These are phyloP conservation scores for Coemansia guatemalensis DNA, from an alignment of 192 early-diverging fungal genomes.

Conservation along the genomic window DNA sequence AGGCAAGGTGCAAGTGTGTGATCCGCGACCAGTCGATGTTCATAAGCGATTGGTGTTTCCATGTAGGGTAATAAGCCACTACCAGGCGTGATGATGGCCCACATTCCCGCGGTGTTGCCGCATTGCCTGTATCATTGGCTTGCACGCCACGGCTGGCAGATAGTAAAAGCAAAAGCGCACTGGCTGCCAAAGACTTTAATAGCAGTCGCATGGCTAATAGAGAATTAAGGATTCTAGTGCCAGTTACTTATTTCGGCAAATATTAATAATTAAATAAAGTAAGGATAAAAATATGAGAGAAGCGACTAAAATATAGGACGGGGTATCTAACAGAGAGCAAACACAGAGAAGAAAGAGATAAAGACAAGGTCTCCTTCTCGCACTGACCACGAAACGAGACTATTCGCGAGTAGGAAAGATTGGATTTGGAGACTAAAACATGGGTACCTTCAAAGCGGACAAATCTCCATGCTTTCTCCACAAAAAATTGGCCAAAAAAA, in stretches of 20 bases:
- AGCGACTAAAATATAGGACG: too few relatives aligned
- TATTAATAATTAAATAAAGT: too few relatives aligned
- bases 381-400: too few relatives aligned
- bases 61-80: constrained; percentile 49
- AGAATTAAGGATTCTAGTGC: neutral
- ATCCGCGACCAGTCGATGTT: constrained; percentile 49
- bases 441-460: too few relatives aligned
- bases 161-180: neutral
- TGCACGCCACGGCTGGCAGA: neutral
- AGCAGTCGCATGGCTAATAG: constrained; percentile 1
- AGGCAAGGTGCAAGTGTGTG: constrained; percentile 51
- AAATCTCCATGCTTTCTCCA: too few relatives aligned
- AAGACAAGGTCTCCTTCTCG: too few relatives aligned
- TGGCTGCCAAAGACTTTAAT: constrained; percentile 2
- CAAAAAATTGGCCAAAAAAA: too few relatives aligned
- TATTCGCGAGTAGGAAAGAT: too few relatives aligned
- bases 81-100: constrained; percentile 51
- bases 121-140: neutral
- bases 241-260: neutral
- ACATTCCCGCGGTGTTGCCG: constrained; percentile 1
- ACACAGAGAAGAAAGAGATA: too few relatives aligned
- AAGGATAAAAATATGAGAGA: too few relatives aligned
- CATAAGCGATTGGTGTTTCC: constrained; percentile 49
- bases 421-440: too few relatives aligned
- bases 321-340: too few relatives aligned